These are phyloP conservation scores for Ophiostoma himal-ulmi DNA, from an alignment of 2,329 filamentous ascomycete genomes.

Conservation along the genomic window DNA sequence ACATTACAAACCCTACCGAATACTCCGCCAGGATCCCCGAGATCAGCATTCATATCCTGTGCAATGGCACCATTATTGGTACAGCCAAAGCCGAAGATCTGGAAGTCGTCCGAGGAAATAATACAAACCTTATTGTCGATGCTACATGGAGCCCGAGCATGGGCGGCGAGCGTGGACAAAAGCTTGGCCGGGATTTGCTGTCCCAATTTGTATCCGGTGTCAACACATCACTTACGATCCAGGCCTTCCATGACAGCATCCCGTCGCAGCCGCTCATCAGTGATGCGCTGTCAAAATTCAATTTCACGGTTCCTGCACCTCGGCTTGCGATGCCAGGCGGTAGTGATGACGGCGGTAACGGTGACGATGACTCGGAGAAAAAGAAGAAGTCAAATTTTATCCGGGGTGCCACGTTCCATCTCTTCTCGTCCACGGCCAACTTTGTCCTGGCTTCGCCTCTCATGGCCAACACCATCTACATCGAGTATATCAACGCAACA, in stretches of 20 bases:
- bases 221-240: constrained; percentile 74
- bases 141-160: constrained; percentile 69
- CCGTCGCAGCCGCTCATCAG: constrained; percentile 68
- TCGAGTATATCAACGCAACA: constrained; percentile 76
- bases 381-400: constrained; percentile 56
- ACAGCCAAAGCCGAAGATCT: constrained; percentile 64
- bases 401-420: constrained; percentile 75
- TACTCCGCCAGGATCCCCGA: constrained; percentile 81
- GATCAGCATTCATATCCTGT: constrained; percentile 67
- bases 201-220: constrained; percentile 83
- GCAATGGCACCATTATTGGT: constrained; percentile 68
- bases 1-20: constrained; percentile 83
- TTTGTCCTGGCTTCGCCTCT: constrained; percentile 81
- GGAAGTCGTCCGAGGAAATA: constrained; percentile 61
- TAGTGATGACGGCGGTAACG: constrained; percentile 35
- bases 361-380: constrained; percentile 35
- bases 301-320: constrained; percentile 67
- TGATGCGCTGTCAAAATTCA: constrained; percentile 63
- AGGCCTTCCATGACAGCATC: constrained; percentile 64
- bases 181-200: constrained; percentile 64
- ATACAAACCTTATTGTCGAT: constrained; percentile 61
- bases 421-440: constrained; percentile 77
- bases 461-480: constrained; percentile 62
- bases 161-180: constrained; percentile 55
- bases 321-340: constrained; percentile 40